Base-by-base conservation (phyloP, 495 filamentous ascomycete genomes). In the Cudoniella acicularis region DNA sequence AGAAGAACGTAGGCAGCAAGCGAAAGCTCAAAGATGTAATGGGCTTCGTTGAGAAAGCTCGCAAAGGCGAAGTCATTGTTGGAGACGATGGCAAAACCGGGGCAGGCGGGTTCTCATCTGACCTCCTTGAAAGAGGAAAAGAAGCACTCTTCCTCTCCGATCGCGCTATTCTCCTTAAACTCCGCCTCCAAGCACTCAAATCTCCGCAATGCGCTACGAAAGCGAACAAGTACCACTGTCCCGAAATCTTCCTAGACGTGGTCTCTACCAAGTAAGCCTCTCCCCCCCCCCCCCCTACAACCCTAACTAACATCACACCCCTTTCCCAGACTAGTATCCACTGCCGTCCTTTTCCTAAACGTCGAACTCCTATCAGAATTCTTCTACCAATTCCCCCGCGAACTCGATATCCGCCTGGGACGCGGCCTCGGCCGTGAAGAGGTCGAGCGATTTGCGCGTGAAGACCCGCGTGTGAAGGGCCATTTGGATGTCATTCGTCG, bases 341-440 rank as follows among this genome's bases (percentile, higher is more conserved):
- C 93, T 0, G 93, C 94, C 10, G 95, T 98, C 10, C 83, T 99
- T 0, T 99, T 99, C 79, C 83, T 99, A 10, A 96, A 99, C 64
- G 95, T 97, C 36, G 94, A 99, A 75, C 81, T 99, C 23, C 81
- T 99, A 42, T 91, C 89, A 3, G 96, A 98, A 68, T 99, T 98
- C 66, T 96, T 96, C 75, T 92, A 95, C 69, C 87, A 93, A 68
- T 99, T 99, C 76, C 94, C 94, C 0, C 82, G 95, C 20, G 91
- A 96, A 69, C 81, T 99, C 18, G 94, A 99, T 70, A 67, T 84
- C 64, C 81, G 91, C 42, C 85, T 99, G n/a, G 90, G 92, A 36
- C 80, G 92, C 36, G 83, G 88, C 60, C 81, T 98, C 53, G 87
- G 85, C 2, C 80, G 86, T 36, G 82, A 81, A 0, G 87, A 96